Evolutionary conservation across 2,329 filamentous ascomycete species (phyloP).

Genomic region (Berkeleyomyces basicola): DNA sequence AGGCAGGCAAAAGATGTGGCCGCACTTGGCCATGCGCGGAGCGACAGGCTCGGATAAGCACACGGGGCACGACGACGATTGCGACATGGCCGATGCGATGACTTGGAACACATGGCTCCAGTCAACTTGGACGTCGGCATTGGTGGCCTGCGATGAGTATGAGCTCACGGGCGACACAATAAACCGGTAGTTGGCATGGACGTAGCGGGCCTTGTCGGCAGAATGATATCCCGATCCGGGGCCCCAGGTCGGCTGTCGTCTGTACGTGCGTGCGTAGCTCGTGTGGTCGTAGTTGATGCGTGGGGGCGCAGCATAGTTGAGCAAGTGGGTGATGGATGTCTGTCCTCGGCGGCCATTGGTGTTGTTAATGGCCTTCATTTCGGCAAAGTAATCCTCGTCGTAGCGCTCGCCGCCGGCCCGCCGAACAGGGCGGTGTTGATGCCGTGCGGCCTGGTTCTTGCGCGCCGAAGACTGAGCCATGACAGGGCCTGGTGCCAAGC

Average conservation of each 20-base stretch:
- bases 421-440: slow-evolving; percentile 70
- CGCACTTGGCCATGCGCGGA: slow-evolving; percentile 90
- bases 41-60: slow-evolving; percentile 86
- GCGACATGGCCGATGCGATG: slow-evolving; percentile 75
- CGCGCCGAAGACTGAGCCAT: slow-evolving; percentile 35
- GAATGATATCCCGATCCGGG: slow-evolving; percentile 79
- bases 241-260: slow-evolving; percentile 65
- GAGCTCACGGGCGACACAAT: slow-evolving; percentile 70
- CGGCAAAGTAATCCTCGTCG: slow-evolving; percentile 73
- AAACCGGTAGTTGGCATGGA: slow-evolving; percentile 96
- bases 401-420: slow-evolving; percentile 37
- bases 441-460: slow-evolving; percentile 60
- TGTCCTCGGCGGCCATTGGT: slow-evolving; percentile 66
- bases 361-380: slow-evolving; percentile 47
- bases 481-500: neutral
- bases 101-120: slow-evolving; percentile 88
- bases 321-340: slow-evolving; percentile 89
- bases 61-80: slow-evolving; percentile 80
- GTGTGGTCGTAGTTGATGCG: slow-evolving; percentile 41
- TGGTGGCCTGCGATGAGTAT: slow-evolving; percentile 64
- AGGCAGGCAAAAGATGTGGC: slow-evolving; percentile 89
- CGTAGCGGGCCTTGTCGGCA: slow-evolving; percentile 73
- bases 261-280: slow-evolving; percentile 37
- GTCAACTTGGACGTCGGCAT: slow-evolving; percentile 78
- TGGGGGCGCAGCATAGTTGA: slow-evolving; percentile 75